These are phyloP conservation scores for Alternaria longipes DNA, from an alignment of 2,329 filamentous ascomycete genomes.

Conservation along the genomic window DNA sequence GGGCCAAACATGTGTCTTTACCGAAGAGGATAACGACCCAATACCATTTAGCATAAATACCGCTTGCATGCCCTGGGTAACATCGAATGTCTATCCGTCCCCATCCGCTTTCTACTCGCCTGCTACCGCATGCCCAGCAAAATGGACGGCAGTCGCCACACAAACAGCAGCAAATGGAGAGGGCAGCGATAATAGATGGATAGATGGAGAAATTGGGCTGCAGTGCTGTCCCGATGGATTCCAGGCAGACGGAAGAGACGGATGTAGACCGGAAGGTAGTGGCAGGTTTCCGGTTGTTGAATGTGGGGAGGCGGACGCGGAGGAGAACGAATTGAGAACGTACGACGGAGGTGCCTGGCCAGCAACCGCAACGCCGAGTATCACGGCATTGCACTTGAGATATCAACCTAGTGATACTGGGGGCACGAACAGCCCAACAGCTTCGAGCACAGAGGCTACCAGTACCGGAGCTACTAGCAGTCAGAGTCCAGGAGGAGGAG, in stretches of 20 bases:
- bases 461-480: background rate
- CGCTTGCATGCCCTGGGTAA: slow-evolving; percentile 36
- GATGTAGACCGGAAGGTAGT: slow-evolving; percentile 23
- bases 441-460: background rate
- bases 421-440: slow-evolving; percentile 2
- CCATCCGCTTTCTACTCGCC: slow-evolving; percentile 33
- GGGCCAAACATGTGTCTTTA: slow-evolving; percentile 89
- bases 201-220: slow-evolving; percentile 32
- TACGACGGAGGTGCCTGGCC: slow-evolving; percentile 27
- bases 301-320: slow-evolving; percentile 35
- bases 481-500: background rate
- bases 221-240: slow-evolving; percentile 37
- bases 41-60: slow-evolving; percentile 84
- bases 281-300: slow-evolving; percentile 23
- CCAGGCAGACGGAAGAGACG: slow-evolving; percentile 19
- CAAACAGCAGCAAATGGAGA: slow-evolving; percentile 19
- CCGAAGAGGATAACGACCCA: slow-evolving; percentile 71
- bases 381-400: slow-evolving; percentile 29
- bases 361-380: slow-evolving; percentile 14
- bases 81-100: slow-evolving; percentile 16
- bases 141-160: slow-evolving; percentile 33
- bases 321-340: slow-evolving; percentile 27
- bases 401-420: slow-evolving; percentile 25
- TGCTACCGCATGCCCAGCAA: slow-evolving; percentile 32
- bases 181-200: slow-evolving; percentile 20